Percentiles rank a stretch among this genome's conserved stretches.
Conservation (phyloP, 768 basidiomycete genomes). For the Tricholoma sp. region DNA sequence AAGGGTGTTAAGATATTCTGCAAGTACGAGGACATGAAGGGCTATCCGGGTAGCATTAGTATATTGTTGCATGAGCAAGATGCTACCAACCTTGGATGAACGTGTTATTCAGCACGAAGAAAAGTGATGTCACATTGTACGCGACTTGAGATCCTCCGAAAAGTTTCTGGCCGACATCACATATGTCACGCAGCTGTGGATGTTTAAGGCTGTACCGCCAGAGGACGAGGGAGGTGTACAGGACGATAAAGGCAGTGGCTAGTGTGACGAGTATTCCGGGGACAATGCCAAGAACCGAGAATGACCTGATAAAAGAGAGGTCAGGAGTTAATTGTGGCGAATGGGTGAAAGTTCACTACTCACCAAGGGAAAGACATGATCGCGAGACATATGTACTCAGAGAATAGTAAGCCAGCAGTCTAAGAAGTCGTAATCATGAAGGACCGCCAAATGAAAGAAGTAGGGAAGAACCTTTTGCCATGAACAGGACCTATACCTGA, state of each 20-base stretch:
- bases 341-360: not conserved
- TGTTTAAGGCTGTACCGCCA: conserved; percentile 46
- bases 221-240: conserved; percentile 44
- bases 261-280: conserved; percentile 38
- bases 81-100: conserved; percentile 42
- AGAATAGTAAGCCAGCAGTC: conserved; percentile 41
- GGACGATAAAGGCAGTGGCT: conserved; percentile 30
- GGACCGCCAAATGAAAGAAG: not conserved
- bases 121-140: conserved; percentile 44
- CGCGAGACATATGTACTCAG: conserved; percentile 42
- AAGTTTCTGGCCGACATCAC: conserved; percentile 44
- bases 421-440: conserved; percentile 8
- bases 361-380: conserved; percentile 35
- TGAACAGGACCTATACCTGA: conserved; percentile 31
- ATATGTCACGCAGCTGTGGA: conserved; percentile 44
- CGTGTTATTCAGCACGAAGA: conserved; percentile 52
- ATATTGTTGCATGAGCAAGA: not conserved
- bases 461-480: conserved; percentile 41
- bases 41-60: conserved; percentile 15
- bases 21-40: conserved; percentile 42
- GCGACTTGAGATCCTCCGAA: conserved; percentile 43
- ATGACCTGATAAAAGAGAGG: conserved; percentile 25
- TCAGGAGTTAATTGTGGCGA: not conserved
- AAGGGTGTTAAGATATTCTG: conserved; percentile 40
- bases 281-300: conserved; percentile 38